Evolutionary conservation across 208 protist species (phyloP).

Genomic region (Novymonas esmeraldas): DNA sequence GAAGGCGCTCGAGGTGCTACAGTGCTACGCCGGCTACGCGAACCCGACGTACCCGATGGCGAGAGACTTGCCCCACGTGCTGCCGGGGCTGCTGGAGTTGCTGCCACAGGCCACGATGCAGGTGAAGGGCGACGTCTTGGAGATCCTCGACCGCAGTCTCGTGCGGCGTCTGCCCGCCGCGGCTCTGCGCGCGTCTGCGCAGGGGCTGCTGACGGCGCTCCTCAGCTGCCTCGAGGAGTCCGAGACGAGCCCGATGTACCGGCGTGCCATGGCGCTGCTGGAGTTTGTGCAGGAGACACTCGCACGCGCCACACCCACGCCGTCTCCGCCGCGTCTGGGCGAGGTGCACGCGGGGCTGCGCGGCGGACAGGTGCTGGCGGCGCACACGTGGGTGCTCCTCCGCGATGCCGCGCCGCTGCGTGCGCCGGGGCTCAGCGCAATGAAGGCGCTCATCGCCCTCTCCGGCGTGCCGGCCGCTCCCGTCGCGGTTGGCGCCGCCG

Average conservation of each 20-base stretch:
- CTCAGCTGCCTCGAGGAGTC: constrained; percentile 62
- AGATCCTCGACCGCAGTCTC: constrained; percentile 18
- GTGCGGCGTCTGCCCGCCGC: constrained; percentile 26
- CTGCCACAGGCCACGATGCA: constrained; percentile 36
- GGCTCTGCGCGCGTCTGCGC: constrained; percentile 32
- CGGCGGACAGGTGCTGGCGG: constrained; percentile 33
- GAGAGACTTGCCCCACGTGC: constrained; percentile 17
- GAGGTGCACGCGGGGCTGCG: constrained; percentile 8
- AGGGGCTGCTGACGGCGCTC: constrained; percentile 47
- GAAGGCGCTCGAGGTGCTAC: constrained; percentile 64
- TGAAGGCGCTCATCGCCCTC: constrained; percentile 37
- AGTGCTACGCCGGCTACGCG: constrained; percentile 28
- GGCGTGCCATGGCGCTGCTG: constrained; percentile 44
- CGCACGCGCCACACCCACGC: constrained; percentile 1
- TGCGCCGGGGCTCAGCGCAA: constrained; percentile 21
- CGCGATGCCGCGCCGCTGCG: constrained; percentile 32
- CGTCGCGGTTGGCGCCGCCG: background rate
- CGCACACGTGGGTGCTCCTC: constrained; percentile 31
- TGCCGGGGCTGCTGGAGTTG: constrained; percentile 26
- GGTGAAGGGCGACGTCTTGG: constrained; percentile 25
- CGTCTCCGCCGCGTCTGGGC: background rate
- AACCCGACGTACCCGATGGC: constrained; percentile 31
- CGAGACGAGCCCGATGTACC: constrained; percentile 56
- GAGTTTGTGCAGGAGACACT: constrained; percentile 27
- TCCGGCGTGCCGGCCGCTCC: background rate